These are phyloP conservation scores for Nitzschia palea DNA, from an alignment of 108 stramenopile genomes.

Conservation along the genomic window DNA sequence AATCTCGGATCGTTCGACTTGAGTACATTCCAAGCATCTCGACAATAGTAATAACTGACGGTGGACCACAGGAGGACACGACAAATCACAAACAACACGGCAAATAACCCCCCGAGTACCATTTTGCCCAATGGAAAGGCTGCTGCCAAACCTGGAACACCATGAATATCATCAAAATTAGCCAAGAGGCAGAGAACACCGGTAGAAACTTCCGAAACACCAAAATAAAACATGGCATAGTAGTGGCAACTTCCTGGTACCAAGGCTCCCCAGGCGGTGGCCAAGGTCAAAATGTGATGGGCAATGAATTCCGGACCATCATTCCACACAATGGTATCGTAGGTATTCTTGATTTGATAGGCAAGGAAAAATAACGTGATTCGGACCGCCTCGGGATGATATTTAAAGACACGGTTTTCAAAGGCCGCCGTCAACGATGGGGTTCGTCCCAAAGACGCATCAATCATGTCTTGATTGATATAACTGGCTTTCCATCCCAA, in stretches of 20 bases:
- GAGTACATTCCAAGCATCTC: slow-evolving; percentile 56
- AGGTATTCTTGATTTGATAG: slow-evolving; percentile 85
- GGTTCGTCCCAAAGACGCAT: slow-evolving; percentile 18
- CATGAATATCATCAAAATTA: slow-evolving; percentile 80
- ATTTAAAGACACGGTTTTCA: slow-evolving; percentile 59
- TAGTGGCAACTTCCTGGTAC: slow-evolving; percentile 61
- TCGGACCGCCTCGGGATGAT: slow-evolving; percentile 57
- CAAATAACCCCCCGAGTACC: slow-evolving; percentile 65
- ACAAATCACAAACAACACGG: slow-evolving; percentile 71
- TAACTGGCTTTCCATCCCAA: slow-evolving; percentile 51
- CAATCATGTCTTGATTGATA: slow-evolving; percentile 35
- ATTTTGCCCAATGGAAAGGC: slow-evolving; percentile 74
- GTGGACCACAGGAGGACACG: slow-evolving; percentile 76
- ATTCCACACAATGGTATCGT: slow-evolving; percentile 78
- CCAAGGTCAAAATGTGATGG: slow-evolving; percentile 72
- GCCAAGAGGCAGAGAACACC: slow-evolving; percentile 74
- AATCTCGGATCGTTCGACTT: slow-evolving; percentile 38
- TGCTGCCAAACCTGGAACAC: slow-evolving; percentile 70
- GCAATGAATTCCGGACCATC: slow-evolving; percentile 80
- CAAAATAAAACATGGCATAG: slow-evolving; percentile 82
- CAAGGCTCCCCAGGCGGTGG: slow-evolving; percentile 73
- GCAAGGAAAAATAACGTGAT: slow-evolving; percentile 62
- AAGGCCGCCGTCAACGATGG: slow-evolving; percentile 38
- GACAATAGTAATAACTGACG: slow-evolving; percentile 60
- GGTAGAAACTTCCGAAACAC: slow-evolving; percentile 77